phyloP scores from a whole-genome alignment of 2,329 filamentous ascomycete species.

The Aureobasidium zeae region DNA sequence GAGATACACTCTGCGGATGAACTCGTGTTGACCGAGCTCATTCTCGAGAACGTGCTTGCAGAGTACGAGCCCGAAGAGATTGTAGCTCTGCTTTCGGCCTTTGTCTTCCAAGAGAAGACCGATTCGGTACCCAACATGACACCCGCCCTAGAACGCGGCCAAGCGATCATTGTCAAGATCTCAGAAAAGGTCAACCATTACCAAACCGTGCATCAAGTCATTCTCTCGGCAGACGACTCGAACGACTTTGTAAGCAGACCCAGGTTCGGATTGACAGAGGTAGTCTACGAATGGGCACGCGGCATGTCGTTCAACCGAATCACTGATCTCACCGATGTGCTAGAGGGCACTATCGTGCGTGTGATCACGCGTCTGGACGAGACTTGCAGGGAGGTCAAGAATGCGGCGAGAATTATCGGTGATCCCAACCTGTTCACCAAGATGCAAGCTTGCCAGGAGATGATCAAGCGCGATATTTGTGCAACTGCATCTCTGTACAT shows the following conservation, averaged over 20 bases:
- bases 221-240: constrained; percentile 77
- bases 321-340: constrained; percentile 86
- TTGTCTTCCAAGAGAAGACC: constrained; percentile 98
- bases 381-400: constrained; percentile 95
- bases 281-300: constrained; percentile 96
- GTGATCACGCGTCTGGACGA: constrained; percentile 92
- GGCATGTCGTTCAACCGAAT: constrained; percentile 99
- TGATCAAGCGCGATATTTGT: constrained; percentile 94
- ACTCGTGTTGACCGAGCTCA: constrained; percentile 87
- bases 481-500: constrained; percentile 84
- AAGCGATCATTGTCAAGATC: constrained; percentile 77
- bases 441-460: constrained; percentile 94
- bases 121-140: constrained; percentile 71
- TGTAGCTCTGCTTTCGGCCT: constrained; percentile 82
- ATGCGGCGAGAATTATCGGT: constrained; percentile 87
- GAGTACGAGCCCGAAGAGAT: constrained; percentile 96
- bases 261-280: constrained; percentile 88
- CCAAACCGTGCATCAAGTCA: constrained; percentile 85
- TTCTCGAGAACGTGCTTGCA: constrained; percentile 91
- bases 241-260: constrained; percentile 85
- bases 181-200: constrained; percentile 86
- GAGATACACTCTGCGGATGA: constrained; percentile 97
- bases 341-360: constrained; percentile 93
- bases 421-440: constrained; percentile 89
- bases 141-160: constrained; percentile 69